phyloP scores from a whole-genome alignment of 2,329 filamentous ascomycete genomes.

The Biscogniauxia mediterranea region DNA sequence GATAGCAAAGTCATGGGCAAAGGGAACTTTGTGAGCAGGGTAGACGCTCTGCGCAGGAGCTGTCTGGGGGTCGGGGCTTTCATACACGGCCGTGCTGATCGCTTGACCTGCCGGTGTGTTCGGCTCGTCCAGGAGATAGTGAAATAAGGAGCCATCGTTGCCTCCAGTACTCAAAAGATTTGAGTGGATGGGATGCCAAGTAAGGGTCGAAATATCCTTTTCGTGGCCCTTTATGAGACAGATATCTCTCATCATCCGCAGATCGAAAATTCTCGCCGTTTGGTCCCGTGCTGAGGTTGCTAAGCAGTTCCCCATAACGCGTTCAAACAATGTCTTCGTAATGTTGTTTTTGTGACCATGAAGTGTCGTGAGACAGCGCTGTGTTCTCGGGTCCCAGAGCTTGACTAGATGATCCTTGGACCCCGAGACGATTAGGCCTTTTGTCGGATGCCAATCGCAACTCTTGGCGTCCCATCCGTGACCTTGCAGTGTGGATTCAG shows the following conservation, averaged over 20 bases:
- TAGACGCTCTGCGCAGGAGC: constrained; percentile 87
- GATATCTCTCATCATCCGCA: constrained; percentile 98
- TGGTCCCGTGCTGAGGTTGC: constrained; percentile 93
- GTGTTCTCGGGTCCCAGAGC: constrained; percentile 94
- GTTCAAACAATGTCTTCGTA: constrained; percentile 88
- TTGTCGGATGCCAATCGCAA: constrained; percentile 96
- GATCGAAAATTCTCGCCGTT: constrained; percentile 88
- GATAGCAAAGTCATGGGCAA: constrained; percentile 90
- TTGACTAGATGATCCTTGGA: constrained; percentile 98
- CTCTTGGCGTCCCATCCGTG: constrained; percentile 98
- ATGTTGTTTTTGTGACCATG: constrained; percentile 98
- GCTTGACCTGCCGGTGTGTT: constrained; percentile 76
- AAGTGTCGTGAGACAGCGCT: constrained; percentile 86
- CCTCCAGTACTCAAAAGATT: constrained; percentile 88
- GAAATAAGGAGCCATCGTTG: constrained; percentile 83
- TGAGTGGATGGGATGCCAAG: constrained; percentile 92
- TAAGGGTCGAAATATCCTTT: constrained; percentile 88
- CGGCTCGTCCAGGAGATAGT: constrained; percentile 94
- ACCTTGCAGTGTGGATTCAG: constrained; percentile 82
- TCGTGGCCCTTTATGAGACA: constrained; percentile 91
- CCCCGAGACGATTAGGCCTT: constrained; percentile 89
- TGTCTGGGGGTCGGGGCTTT: constrained; percentile 74
- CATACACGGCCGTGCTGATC: constrained; percentile 76
- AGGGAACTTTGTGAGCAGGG: constrained; percentile 82
- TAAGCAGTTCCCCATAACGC: constrained; percentile 76